A percentile compares a stretch with the other conserved stretches of the same genome.
Evolutionary conservation across 371 early-diverging fungal genomes (phyloP).

Genomic region (Lichtheimia corymbifera): DNA sequence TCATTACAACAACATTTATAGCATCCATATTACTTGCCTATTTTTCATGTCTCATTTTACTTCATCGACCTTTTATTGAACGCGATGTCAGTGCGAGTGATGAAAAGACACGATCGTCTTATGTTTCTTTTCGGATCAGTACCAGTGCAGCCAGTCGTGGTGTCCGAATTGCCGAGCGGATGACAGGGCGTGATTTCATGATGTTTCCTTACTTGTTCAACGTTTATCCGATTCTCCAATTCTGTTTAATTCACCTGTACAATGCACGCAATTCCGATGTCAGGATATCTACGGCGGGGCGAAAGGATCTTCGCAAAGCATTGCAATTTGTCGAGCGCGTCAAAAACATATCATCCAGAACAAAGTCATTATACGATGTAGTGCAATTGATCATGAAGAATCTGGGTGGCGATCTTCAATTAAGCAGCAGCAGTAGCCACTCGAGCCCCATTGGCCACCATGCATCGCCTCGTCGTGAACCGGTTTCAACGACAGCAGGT

Average conservation of each 20-base stretch:
- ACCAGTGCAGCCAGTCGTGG: conserved; percentile 49
- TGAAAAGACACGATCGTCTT: conserved; percentile 25
- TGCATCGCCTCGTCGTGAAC: not conserved
- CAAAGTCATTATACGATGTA: conserved; percentile 26
- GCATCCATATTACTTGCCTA: conserved; percentile 44
- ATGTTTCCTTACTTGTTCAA: conserved; percentile 52
- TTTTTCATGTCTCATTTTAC: conserved; percentile 38
- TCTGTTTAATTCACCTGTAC: conserved; percentile 46
- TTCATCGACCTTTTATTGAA: conserved; percentile 53
- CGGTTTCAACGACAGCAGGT: not conserved
- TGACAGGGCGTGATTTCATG: conserved; percentile 41
- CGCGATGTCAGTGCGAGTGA: conserved; percentile 10
- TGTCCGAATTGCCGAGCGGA: conserved; percentile 38
- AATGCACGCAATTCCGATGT: conserved; percentile 41
- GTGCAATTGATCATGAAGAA: conserved; percentile 32
- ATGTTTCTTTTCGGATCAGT: conserved; percentile 47
- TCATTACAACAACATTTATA: not conserved
- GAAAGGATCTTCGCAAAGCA: conserved; percentile 31
- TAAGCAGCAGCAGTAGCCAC: not conserved
- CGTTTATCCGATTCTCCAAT: conserved; percentile 44
- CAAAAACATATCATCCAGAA: conserved; percentile 33
- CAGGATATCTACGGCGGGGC: conserved; percentile 34
- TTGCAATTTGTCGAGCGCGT: conserved; percentile 27
- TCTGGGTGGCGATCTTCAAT: conserved; percentile 18
- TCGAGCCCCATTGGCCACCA: too few species aligned